Conservation (phyloP, 2,329 filamentous ascomycete species). For the Alternaria alternata region DNA sequence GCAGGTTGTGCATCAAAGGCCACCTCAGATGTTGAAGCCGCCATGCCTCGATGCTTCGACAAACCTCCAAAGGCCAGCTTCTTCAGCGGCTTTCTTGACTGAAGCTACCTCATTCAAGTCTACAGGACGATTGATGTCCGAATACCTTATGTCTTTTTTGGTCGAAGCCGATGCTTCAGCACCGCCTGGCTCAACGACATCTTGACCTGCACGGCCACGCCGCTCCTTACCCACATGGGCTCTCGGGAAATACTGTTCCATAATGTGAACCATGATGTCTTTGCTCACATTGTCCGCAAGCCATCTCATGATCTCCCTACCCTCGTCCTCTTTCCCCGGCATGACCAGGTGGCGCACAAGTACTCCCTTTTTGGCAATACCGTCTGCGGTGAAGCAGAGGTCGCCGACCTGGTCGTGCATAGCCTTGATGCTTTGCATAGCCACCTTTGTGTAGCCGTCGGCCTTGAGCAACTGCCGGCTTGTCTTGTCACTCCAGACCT, state of each 20-base stretch:
- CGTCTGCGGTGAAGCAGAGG: slow-evolving; percentile 81
- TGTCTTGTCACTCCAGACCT: slow-evolving; percentile 74
- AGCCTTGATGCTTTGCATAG: slow-evolving; percentile 77
- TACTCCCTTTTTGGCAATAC: slow-evolving; percentile 79
- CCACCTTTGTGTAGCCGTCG: slow-evolving; percentile 75
- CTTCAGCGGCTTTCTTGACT: slow-evolving; percentile 72
- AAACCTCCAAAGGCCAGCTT: slow-evolving; percentile 80
- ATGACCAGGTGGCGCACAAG: slow-evolving; percentile 83
- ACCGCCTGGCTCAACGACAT: slow-evolving; percentile 43
- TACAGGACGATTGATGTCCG: slow-evolving; percentile 79
- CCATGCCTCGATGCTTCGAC: slow-evolving; percentile 69
- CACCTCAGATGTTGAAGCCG: slow-evolving; percentile 59
- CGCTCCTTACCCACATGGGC: slow-evolving; percentile 80
- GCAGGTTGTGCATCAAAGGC: background rate
- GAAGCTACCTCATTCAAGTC: slow-evolving; percentile 69
- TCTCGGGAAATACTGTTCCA: slow-evolving; percentile 86
- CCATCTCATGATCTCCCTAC: slow-evolving; percentile 76
- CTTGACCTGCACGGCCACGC: slow-evolving; percentile 35
- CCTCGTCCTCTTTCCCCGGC: slow-evolving; percentile 80
- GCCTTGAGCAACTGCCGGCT: slow-evolving; percentile 79
- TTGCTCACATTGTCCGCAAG: slow-evolving; percentile 75
- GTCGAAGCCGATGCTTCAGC: slow-evolving; percentile 30
- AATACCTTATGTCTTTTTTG: slow-evolving; percentile 67
- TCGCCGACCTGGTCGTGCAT: slow-evolving; percentile 87
- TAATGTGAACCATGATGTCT: slow-evolving; percentile 83